Evolutionary conservation across 352 stramenopile species (phyloP).

Genomic region (Blastocystis sp.): DNA sequence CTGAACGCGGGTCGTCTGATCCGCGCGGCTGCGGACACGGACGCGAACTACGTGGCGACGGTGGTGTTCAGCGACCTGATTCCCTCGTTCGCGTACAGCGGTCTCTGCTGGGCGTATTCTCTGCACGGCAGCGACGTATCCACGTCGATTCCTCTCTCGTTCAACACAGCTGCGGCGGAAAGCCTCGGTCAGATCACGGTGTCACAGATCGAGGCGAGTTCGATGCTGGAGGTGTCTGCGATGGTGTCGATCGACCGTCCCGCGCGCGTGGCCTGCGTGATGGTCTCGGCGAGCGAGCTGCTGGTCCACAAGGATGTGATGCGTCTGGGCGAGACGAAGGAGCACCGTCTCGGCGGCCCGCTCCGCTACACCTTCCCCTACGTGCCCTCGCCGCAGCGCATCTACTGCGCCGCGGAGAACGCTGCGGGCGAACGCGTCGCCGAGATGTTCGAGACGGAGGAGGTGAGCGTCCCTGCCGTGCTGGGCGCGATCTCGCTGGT

Average conservation of each 20-base stretch:
- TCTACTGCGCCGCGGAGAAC: constrained; percentile 5
- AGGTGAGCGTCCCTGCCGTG: neutral
- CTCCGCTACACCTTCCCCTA: neutral
- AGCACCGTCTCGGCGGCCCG: neutral
- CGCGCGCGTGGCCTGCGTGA: neutral
- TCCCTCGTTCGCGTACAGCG: neutral
- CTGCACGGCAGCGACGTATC: neutral
- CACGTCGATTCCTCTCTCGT: neutral
- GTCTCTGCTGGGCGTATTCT: constrained; percentile 32
- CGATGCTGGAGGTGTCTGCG: neutral
- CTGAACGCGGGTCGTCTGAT: constrained; percentile 7
- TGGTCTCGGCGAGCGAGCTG: neutral
- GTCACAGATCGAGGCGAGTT: neutral
- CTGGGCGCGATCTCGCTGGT: neutral
- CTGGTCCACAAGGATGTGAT: neutral
- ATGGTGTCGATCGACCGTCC: neutral
- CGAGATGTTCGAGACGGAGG: neutral
- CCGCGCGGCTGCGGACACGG: neutral
- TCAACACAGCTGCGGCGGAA: neutral
- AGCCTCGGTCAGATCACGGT: neutral
- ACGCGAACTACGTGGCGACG: neutral
- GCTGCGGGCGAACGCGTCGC: neutral
- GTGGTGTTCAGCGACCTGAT: constrained; percentile 19
- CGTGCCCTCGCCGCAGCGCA: neutral
- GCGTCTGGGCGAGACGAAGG: neutral